Percentiles rank a stretch among this genome's conserved stretches.
These are phyloP conservation scores for Clavispora carvajalis DNA, from an alignment of 805 yeast genomes.

Conservation along the genomic window DNA sequence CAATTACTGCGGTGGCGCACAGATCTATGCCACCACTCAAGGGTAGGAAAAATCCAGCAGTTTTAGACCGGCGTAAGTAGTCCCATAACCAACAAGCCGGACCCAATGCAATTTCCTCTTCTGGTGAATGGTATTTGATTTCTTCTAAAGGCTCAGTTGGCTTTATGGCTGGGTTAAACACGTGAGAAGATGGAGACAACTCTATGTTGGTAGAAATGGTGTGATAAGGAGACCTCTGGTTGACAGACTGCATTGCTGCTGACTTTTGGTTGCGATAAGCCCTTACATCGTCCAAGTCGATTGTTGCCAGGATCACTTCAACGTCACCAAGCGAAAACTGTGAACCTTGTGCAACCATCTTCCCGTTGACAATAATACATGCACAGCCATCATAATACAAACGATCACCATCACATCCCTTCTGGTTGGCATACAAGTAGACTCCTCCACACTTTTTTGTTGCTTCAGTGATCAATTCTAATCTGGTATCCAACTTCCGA, in stretches of 20 bases:
- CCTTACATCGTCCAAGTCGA: constrained; percentile 88
- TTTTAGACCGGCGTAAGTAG: constrained; percentile 82
- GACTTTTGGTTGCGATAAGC: constrained; percentile 72
- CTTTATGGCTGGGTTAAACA: constrained; percentile 54
- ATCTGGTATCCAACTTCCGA: constrained; percentile 79
- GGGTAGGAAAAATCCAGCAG: constrained; percentile 90
- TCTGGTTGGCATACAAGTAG: constrained; percentile 88
- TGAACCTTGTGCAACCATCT: constrained; percentile 85
- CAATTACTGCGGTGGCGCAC: constrained; percentile 94
- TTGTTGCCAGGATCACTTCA: constrained; percentile 92
- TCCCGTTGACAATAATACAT: constrained; percentile 85
- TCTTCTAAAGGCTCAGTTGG: constrained; percentile 49
- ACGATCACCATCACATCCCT: constrained; percentile 98
- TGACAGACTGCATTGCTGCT: constrained; percentile 67
- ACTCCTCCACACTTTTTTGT: constrained; percentile 96
- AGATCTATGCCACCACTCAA: constrained; percentile 97
- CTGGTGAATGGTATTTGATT: constrained; percentile 71
- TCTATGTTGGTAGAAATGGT: constrained; percentile 60
- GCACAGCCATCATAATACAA: constrained; percentile 97
- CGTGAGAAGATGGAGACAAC: constrained; percentile 52
- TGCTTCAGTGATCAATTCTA: constrained; percentile 84
- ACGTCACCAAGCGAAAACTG: constrained; percentile 90
- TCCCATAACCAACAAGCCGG: constrained; percentile 99
- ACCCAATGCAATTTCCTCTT: constrained; percentile 95
- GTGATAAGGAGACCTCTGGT: constrained; percentile 40